Conservation (phyloP, 129 eudicot genomes). For the Rutidosis leptorrhynchoides region DNA sequence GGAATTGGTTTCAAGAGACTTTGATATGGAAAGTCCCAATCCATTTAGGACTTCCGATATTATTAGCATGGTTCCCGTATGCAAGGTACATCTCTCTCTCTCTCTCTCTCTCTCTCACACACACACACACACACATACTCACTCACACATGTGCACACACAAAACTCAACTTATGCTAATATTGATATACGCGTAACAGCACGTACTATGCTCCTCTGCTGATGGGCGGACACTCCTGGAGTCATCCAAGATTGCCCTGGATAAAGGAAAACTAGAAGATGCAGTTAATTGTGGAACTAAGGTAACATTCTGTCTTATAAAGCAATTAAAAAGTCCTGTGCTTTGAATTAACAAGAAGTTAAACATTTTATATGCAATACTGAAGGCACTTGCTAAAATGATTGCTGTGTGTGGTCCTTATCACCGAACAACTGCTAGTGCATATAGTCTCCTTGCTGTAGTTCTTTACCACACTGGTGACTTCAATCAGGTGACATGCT, state of each 20-base stretch:
- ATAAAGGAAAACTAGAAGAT: conserved; percentile 97
- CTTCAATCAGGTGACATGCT: conserved; percentile 79
- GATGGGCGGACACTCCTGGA: conserved; percentile 90
- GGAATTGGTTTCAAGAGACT: conserved; percentile 91
- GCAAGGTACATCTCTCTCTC: conserved; percentile 58
- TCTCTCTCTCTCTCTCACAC: conserved; percentile 14
- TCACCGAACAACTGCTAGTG: conserved; percentile 95
- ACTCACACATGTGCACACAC: background rate
- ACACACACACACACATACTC: conserved; percentile 7
- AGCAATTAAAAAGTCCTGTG: background rate
- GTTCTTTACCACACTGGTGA: conserved; percentile 99
- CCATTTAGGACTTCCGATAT: conserved; percentile 76
- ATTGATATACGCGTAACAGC: conserved; percentile 41
- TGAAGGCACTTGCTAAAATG: conserved; percentile 95
- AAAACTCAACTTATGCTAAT: conserved; percentile 6
- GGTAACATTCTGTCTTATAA: conserved; percentile 37
- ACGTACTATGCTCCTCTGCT: conserved; percentile 91
- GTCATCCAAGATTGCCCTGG: conserved; percentile 90
- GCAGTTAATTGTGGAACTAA: conserved; percentile 92
- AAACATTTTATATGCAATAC: conserved; percentile 24
- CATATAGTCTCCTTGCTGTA: conserved; percentile 97
- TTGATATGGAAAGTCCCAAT: conserved; percentile 69
- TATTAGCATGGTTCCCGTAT: conserved; percentile 88
- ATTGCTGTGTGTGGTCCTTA: conserved; percentile 98
- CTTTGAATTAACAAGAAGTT: background rate